Conservation (phyloP, 2,329 filamentous ascomycete genomes). For the Fusarium palustre region DNA sequence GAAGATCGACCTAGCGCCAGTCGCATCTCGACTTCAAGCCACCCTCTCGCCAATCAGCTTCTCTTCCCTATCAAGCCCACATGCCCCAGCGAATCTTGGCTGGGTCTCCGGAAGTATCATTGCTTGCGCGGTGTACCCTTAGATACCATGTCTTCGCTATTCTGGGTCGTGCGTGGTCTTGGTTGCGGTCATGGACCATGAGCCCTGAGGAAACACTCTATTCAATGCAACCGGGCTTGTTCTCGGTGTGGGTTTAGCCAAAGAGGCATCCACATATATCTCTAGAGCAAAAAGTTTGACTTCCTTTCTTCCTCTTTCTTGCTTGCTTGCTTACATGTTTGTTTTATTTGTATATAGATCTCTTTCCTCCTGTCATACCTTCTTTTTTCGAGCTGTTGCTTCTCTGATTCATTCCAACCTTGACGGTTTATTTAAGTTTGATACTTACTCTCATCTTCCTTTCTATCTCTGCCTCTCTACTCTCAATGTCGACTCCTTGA, state of each 20-base stretch:
- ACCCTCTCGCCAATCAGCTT: slow-evolving; percentile 38
- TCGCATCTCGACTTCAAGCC: slow-evolving; percentile 39
- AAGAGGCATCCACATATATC: slow-evolving; percentile 33
- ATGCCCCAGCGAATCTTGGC: slow-evolving; percentile 36
- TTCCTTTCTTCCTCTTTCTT: background rate
- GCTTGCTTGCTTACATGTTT: background rate
- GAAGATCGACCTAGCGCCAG: slow-evolving; percentile 40
- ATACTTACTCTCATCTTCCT: background rate
- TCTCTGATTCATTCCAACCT: slow-evolving; percentile 32
- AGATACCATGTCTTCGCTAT: slow-evolving; percentile 18
- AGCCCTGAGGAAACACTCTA: slow-evolving; percentile 34
- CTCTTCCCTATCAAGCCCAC: slow-evolving; percentile 20
- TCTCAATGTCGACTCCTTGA: slow-evolving; percentile 19
- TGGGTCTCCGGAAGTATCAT: slow-evolving; percentile 22
- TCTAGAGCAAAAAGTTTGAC: slow-evolving; percentile 20
- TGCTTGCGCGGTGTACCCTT: slow-evolving; percentile 35
- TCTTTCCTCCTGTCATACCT: slow-evolving; percentile 12
- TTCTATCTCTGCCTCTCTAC: background rate
- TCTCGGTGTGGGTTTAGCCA: slow-evolving; percentile 36
- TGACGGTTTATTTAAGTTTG: slow-evolving; percentile 23
- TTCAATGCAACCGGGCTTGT: slow-evolving; percentile 27
- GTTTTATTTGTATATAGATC: slow-evolving; percentile 37
- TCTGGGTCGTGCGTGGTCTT: slow-evolving; percentile 29
- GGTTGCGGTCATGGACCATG: slow-evolving; percentile 25
- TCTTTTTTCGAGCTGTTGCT: slow-evolving; percentile 11